Evolutionary conservation across 2,329 filamentous ascomycete species (phyloP).

Genomic region (Rhynchosporium graminicola): DNA sequence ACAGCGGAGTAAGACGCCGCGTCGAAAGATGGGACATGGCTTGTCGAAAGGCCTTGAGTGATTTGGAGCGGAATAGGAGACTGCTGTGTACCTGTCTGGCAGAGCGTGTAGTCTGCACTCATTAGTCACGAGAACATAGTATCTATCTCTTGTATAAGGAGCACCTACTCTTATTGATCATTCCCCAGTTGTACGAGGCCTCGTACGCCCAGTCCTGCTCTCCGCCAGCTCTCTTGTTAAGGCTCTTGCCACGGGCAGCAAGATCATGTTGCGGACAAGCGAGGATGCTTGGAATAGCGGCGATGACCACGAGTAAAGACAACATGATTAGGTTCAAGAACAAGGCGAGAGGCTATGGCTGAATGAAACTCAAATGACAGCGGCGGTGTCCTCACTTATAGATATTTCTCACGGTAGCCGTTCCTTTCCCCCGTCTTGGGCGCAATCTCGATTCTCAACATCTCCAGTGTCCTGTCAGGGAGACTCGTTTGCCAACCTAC

Average conservation of each 20-base stretch:
- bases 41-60: conserved; percentile 44
- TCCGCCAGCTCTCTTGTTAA: conserved; percentile 15
- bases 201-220: conserved; percentile 41
- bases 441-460: background rate
- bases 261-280: conserved; percentile 19
- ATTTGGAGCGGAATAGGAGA: conserved; percentile 50
- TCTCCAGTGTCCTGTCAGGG: background rate
- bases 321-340: conserved; percentile 7
- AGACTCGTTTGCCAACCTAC: background rate
- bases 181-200: conserved; percentile 46
- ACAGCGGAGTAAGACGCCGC: conserved; percentile 41
- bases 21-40: conserved; percentile 46
- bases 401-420: background rate
- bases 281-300: conserved; percentile 2
- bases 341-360: background rate
- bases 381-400: conserved; percentile 4
- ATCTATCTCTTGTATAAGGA: background rate
- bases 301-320: conserved; percentile 3
- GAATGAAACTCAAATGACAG: background rate
- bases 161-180: conserved; percentile 38
- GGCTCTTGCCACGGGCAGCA: background rate
- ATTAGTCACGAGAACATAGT: background rate
- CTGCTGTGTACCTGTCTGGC: conserved; percentile 53
- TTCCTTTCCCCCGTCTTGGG: conserved; percentile 3
- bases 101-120: conserved; percentile 44